Base-by-base conservation (phyloP, 139 green algal genomes). In the Edaphochlamys debaryana region DNA sequence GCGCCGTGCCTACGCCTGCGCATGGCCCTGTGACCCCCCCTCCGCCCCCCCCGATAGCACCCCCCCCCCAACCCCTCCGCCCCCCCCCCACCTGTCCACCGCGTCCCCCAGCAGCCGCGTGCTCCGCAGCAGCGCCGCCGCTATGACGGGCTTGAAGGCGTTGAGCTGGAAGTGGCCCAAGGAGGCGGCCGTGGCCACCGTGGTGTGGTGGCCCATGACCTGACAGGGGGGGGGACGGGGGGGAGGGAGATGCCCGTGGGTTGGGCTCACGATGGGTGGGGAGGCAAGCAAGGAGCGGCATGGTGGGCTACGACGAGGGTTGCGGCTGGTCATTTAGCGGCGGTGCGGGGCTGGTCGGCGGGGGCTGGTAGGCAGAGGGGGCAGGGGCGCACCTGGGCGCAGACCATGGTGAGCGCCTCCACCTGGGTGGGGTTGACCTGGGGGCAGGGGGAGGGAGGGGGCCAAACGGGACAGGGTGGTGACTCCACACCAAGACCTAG, bases 391-490 rank as follows among this genome's bases (percentile, higher is more conserved):
- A 95, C 92, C 90, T 98, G 96, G 22, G 91, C 90, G 82, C 92
- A 97, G 45, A 98, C 96, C 96, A 99, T 98, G 37, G 95, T 98
- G 68, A 99, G 71, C 0, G 95, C 96, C 87, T 99, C 97, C 85
- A 94, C 98, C 90, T 99, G 97, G 38, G 97, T 99, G 32, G 97
- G 97, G 90, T 99, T 99, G 78, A 99, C 97, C 82, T 97, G 77
- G 2, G 6, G 41, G 36, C 5, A 3, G 70, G 17, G n/a, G n/a
- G 32, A 3, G 29, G 41, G 27, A 29, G 34, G 64, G 13, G 15
- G 20, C 9, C 34, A n/a, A 37, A 17, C 5, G 60, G 30, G 54
- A 27, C 22, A 63, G 22, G 54, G 54, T 15, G 11, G 22, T 63
- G 45, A n/a, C n/a, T n/a, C n/a, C n/a, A n/a, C n/a, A n/a, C n/a